Conservation (phyloP, 768 basidiomycete genomes). For the Termitomyces titanicus region DNA sequence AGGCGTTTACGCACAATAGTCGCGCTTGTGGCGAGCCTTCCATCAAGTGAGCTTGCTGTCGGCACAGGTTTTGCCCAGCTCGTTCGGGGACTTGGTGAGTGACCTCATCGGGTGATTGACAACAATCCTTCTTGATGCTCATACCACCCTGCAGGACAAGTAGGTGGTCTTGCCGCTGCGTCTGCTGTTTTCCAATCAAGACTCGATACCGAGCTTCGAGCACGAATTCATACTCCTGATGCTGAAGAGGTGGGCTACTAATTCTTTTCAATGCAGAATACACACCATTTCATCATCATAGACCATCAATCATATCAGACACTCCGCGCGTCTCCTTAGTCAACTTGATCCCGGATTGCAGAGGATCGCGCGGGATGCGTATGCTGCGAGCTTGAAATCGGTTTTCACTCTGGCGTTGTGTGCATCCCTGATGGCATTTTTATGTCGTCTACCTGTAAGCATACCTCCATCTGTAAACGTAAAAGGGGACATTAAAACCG, state of each 20-base stretch:
- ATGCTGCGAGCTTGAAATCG: conserved; percentile 43
- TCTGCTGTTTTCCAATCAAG: conserved; percentile 57
- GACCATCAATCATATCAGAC: conserved; percentile 50
- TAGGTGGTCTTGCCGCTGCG: conserved; percentile 54
- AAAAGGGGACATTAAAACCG: neutral
- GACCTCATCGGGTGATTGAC: neutral
- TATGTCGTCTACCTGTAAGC: conserved; percentile 48
- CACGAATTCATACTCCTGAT: conserved; percentile 39
- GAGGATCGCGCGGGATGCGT: conserved; percentile 48
- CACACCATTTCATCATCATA: conserved; percentile 14
- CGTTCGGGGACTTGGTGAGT: conserved; percentile 54
- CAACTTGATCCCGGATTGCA: conserved; percentile 44
- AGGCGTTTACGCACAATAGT: conserved; percentile 29
- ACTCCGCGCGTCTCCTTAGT: conserved; percentile 46
- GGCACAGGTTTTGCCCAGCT: conserved; percentile 59
- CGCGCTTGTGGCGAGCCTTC: conserved; percentile 52
- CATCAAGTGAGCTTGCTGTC: conserved; percentile 50
- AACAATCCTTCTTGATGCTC: neutral
- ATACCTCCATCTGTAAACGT: neutral
- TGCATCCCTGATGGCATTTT: conserved; percentile 46
- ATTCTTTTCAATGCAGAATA: neutral
- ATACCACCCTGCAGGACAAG: conserved; percentile 41
- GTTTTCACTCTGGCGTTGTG: conserved; percentile 54
- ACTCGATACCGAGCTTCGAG: conserved; percentile 40
- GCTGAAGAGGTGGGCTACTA: conserved; percentile 36